A percentile compares a stretch with the other conserved stretches of the same genome.
phyloP scores from a whole-genome alignment of 176 grass and related monocot genomes.

The Musa schizocarpa region DNA sequence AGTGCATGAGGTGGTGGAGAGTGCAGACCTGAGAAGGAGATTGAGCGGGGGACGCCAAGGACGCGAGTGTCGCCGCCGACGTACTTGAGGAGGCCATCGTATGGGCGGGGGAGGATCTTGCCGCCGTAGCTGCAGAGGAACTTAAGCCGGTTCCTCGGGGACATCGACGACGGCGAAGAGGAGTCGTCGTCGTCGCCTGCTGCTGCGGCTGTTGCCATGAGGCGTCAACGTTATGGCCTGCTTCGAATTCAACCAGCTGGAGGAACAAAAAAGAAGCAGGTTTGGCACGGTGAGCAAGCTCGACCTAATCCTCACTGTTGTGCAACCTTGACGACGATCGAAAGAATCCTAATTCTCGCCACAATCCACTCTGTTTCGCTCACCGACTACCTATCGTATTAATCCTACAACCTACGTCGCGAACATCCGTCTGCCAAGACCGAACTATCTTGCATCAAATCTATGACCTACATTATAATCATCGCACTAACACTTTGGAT shows the following conservation, averaged over 20 bases:
- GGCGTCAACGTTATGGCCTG: constrained; percentile 7
- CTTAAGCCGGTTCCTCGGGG: constrained; percentile 42
- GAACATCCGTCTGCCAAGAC: too few relatives aligned
- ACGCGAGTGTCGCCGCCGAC: constrained; percentile 86
- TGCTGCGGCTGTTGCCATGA: constrained; percentile 22
- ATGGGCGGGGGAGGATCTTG: constrained; percentile 61
- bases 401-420: too few relatives aligned
- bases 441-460: too few relatives aligned
- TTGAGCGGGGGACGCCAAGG: constrained; percentile 56
- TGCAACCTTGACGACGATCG: too few relatives aligned
- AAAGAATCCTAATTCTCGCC: too few relatives aligned
- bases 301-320: too few relatives aligned
- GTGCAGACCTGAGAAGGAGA: constrained; percentile 49
- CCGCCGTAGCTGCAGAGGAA: constrained; percentile 89
- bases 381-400: too few relatives aligned
- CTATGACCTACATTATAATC: too few relatives aligned
- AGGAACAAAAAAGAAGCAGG: too few relatives aligned
- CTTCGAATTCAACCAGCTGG: not conserved
- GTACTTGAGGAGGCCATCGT: constrained; percentile 73
- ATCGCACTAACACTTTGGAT: too few relatives aligned
- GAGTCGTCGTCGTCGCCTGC: not conserved
- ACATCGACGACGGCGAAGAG: not conserved
- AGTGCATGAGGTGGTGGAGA: not conserved
- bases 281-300: too few relatives aligned
- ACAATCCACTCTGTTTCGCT: too few relatives aligned